phyloP scores from a whole-genome alignment of 108 stramenopile species.

The Stephanodiscus triporus region DNA sequence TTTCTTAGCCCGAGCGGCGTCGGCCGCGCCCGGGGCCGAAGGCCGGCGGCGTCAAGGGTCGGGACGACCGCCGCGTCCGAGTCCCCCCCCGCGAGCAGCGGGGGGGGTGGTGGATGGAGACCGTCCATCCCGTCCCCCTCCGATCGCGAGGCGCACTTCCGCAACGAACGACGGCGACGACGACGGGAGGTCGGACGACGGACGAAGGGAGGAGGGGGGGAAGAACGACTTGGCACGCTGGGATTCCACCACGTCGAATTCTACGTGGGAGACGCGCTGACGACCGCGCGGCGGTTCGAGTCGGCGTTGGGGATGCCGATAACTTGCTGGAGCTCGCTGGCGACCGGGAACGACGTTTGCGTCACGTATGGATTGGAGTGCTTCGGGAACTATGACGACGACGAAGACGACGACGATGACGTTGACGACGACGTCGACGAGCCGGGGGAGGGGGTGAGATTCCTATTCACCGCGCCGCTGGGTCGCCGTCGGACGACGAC shows the following conservation, averaged over 20 bases:
- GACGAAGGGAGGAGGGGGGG: conserved; percentile 9
- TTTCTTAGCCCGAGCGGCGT: too few relatives aligned
- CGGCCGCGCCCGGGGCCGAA: too few relatives aligned
- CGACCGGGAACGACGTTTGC: conserved; percentile 66
- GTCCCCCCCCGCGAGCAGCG: too few relatives aligned
- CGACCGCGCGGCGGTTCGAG: conserved; percentile 52
- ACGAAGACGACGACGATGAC: too few relatives aligned
- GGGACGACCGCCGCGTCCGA: too few relatives aligned
- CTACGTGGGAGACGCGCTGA: conserved; percentile 62
- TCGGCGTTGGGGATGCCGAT: conserved; percentile 56
- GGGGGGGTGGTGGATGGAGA: too few relatives aligned
- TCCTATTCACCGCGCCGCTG: conserved; percentile 42
- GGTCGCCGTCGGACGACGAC: conserved; percentile 9
- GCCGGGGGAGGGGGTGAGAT: conserved; percentile 39
- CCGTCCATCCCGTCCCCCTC: too few relatives aligned
- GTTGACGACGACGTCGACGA: conserved; percentile 2
- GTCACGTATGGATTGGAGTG: conserved; percentile 63
- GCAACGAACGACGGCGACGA: too few relatives aligned
- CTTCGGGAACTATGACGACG: neutral
- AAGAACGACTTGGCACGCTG: conserved; percentile 45
- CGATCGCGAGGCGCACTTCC: too few relatives aligned
- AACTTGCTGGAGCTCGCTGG: conserved; percentile 56
- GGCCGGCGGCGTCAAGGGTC: too few relatives aligned
- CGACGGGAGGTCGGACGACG: too few relatives aligned
- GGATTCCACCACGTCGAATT: conserved; percentile 74